phyloP scores from a whole-genome alignment of 2,329 filamentous ascomycete genomes.

The Beauveria scarabaeidicola region DNA sequence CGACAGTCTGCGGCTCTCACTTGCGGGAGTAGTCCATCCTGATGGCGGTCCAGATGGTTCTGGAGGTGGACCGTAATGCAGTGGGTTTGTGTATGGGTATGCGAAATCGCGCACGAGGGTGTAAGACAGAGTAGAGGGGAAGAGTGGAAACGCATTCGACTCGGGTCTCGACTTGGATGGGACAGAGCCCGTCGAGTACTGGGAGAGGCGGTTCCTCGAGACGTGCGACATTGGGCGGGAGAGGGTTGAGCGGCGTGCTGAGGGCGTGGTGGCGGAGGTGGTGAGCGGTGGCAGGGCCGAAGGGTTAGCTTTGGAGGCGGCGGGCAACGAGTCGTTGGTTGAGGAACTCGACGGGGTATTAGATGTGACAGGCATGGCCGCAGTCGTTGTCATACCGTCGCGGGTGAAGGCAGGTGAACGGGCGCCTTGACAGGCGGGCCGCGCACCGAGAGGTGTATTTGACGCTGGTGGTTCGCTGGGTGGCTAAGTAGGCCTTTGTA shows the following conservation, averaged over 20 bases:
- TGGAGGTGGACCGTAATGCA: conserved; percentile 89
- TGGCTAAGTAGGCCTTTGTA: not conserved
- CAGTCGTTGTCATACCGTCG: conserved; percentile 29
- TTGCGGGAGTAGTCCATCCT: conserved; percentile 74
- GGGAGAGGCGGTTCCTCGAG: conserved; percentile 73
- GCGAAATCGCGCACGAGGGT: conserved; percentile 94
- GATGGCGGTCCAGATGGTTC: conserved; percentile 63
- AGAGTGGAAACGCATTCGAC: conserved; percentile 75
- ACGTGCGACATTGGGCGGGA: conserved; percentile 65
- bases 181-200: conserved; percentile 67
- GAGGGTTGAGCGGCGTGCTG: conserved; percentile 49
- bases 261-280: conserved; percentile 46
- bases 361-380: conserved; percentile 49
- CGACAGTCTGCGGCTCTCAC: conserved; percentile 71
- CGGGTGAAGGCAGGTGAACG: conserved; percentile 1
- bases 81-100: conserved; percentile 70
- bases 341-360: conserved; percentile 44
- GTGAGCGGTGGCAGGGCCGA: conserved; percentile 44
- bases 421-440: conserved; percentile 9
- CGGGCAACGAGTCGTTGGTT: conserved; percentile 36
- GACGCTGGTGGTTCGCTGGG: not conserved
- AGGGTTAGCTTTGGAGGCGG: conserved; percentile 42
- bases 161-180: conserved; percentile 65
- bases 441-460: conserved; percentile 9
- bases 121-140: conserved; percentile 78